phyloP scores from a whole-genome alignment of 768 basidiomycete species.

The Tricholoma matsutake region DNA sequence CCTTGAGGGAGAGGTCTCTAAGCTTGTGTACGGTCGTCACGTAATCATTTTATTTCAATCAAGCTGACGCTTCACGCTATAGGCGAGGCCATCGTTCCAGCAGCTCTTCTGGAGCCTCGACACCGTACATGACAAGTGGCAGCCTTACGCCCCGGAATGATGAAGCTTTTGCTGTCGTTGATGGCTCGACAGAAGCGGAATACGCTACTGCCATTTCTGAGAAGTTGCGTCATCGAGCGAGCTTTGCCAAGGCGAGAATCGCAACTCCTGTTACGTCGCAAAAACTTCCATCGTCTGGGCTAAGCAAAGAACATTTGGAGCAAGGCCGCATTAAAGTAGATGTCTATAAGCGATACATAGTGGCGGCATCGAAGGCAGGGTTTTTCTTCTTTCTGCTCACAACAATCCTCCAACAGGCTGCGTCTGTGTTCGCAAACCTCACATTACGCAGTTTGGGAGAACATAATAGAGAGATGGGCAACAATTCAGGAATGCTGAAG shows the following conservation, averaged over 20 bases:
- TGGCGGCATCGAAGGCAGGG: constrained; percentile 73
- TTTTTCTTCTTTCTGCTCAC: constrained; percentile 62
- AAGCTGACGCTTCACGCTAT: background rate
- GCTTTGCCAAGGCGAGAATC: constrained; percentile 56
- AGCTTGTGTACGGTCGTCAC: constrained; percentile 59
- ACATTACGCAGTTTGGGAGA: constrained; percentile 83
- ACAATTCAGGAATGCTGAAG: constrained; percentile 53
- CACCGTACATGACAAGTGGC: constrained; percentile 44
- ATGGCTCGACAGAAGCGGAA: constrained; percentile 20
- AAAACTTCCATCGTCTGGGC: constrained; percentile 39
- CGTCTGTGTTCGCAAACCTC: constrained; percentile 57
- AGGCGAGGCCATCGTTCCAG: constrained; percentile 42
- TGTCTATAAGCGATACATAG: constrained; percentile 77
- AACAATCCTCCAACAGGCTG: constrained; percentile 53
- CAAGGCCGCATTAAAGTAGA: constrained; percentile 75
- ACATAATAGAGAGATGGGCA: constrained; percentile 59
- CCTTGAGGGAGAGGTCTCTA: constrained; percentile 62
- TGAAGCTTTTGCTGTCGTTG: constrained; percentile 18
- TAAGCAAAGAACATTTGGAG: constrained; percentile 70
- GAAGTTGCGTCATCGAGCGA: constrained; percentile 53
- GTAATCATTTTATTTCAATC: background rate
- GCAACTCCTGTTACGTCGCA: constrained; percentile 39
- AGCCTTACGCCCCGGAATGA: constrained; percentile 30
- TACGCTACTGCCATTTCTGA: constrained; percentile 40
- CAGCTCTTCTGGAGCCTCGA: constrained; percentile 47